Evolutionary conservation across 2,329 filamentous ascomycete species (phyloP), one percentile per base, ranked within the genome.

Genomic region (Diaporthe citriasiana): DNA sequence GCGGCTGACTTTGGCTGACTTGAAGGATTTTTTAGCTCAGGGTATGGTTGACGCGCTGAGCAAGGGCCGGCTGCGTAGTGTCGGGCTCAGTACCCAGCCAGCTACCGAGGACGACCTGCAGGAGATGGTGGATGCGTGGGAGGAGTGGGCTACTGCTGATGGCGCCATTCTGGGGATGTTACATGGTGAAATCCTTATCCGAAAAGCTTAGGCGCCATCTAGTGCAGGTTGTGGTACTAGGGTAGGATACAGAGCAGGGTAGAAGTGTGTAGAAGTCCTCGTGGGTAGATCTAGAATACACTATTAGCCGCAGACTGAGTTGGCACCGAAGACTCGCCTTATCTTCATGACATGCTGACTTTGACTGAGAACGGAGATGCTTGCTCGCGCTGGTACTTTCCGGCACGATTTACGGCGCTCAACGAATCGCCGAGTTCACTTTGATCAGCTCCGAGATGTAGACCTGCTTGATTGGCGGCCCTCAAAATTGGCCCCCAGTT

Each of bases 81-180:
- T 77, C 73, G 77, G 75, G 30, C 57, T 66, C 7, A 42, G 35
- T 65, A 77, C 74, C 38, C 73, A 72, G 45, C 68, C 77, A 42
- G 77, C 55, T 66, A 76, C 74, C 50, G 76, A 78, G 57, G 75
- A 76, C 57, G 74, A 78, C 35, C 68, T 80, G 40, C 78, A 79
- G 70, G 78, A 78, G 59, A 80, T 80, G 78, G 77, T 75, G 40
- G 76, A 76, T 70, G 77, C 75, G 72, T 79, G 76, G 78, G 75
- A 78, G 57, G 77, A 77, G 75, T 80, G 78, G 79, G 76, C 71
- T 12, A 38, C 75, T 66, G 77, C 53, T 72, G 78, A 79, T 42
- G 77, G 78, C 60, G 78, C 78, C 55, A 77, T 60, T 35, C 74
- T 80, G 70, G 78, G 74, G 25, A 78, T 78, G 77, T 42, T 79